Evolutionary conservation across 441 rosid species (phyloP), one percentile per base, ranked within the genome.

Genomic region (Populus tomentosa): DNA sequence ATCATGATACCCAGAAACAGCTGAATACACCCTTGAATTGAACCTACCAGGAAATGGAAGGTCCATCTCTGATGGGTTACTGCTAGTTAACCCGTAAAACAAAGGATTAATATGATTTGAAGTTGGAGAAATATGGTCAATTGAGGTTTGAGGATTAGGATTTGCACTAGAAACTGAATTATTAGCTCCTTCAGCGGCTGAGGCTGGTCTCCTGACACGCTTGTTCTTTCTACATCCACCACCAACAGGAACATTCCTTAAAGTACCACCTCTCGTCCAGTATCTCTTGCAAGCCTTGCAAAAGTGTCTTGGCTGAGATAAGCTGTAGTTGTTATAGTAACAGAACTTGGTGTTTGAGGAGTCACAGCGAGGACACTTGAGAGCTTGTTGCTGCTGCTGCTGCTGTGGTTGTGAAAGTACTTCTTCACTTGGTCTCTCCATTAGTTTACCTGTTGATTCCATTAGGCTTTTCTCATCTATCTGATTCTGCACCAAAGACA

Each of bases 181-280:
- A 30, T 11, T 21, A 35, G 42, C 71, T 56, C 75, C 87, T 20
- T 67, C 85, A 23, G 8, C 67, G 40, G 86, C 50, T 64, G 84
- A 77, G 30, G 84, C 69, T 63, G 91, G 83, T 67, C 87, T 80
- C 82, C 82, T 88, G 28, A 84, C 84, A 20, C 94, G 89, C 82
- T 90, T 90, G 84, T 90, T 90, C 85, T 88, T 90, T 61, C 94
- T 79, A 80, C 91, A 89, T 1, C 94, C 94, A 26, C 94, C 94
- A 0, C 94, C 94, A 0, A 90, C 92, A 1, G 94, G 94, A 74
- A 90, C 92, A 64, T 89, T 90, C 78, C 94, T 81, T 10, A 90
- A 74, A 70, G 91, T 90, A n/a, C 94, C 94, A 33, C 94, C 92
- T 33, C 86, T 73, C 13, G 94, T 89, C 94, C 94, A 90, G 85